Evolutionary conservation across 1,284 basidiomycete genomes (phyloP).

Genomic region (Fomes fomentarius): DNA sequence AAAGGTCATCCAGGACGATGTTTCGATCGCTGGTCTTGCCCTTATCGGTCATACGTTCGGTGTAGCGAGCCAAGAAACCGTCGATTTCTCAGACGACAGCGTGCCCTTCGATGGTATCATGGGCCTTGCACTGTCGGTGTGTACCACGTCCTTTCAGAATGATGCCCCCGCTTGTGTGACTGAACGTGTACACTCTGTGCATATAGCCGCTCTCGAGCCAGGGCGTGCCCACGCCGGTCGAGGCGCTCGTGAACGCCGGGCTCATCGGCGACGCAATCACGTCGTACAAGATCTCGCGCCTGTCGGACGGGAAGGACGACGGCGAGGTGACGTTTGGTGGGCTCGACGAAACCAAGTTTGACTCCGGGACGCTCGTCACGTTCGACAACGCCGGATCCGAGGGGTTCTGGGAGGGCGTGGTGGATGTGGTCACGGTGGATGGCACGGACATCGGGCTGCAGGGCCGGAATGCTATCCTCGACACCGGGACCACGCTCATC

Average conservation of each 20-base stretch:
- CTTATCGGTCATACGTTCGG: conserved; percentile 75
- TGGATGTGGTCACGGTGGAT: conserved; percentile 63
- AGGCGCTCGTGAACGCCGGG: conserved; percentile 65
- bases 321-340: conserved; percentile 85
- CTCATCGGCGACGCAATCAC: conserved; percentile 72
- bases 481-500: conserved; percentile 79
- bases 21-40: conserved; percentile 68
- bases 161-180: no score
- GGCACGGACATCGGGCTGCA: conserved; percentile 54
- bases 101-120: conserved; percentile 82
- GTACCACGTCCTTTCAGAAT: no score
- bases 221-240: conserved; percentile 70
- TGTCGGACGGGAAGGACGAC: conserved; percentile 74
- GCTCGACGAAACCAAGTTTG: conserved; percentile 74
- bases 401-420: conserved; percentile 80
- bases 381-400: conserved; percentile 59
- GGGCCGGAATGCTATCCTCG: conserved; percentile 74
- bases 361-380: conserved; percentile 54
- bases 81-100: conserved; percentile 58
- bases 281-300: conserved; percentile 81
- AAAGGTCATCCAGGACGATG: conserved; percentile 65
- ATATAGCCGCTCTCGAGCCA: conserved; percentile 66
- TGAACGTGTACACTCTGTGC: no score
- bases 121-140: conserved; percentile 77
- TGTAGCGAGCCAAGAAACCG: conserved; percentile 63